phyloP scores from a whole-genome alignment of 495 filamentous ascomycete genomes.

The Lentithecium fluviatile region DNA sequence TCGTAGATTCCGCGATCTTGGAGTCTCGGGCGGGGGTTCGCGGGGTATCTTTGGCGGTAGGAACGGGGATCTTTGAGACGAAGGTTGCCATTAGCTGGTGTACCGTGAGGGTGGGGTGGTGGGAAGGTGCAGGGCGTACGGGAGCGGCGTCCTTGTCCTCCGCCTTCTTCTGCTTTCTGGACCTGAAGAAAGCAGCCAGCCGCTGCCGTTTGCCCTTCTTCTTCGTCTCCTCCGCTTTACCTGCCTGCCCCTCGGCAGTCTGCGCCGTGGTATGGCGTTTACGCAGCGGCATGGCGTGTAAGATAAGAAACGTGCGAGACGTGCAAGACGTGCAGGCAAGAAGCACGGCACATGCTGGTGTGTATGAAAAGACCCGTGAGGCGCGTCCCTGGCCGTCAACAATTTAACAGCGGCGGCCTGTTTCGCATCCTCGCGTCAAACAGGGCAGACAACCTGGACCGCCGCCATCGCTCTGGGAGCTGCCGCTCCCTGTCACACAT shows the following conservation, averaged over 20 bases:
- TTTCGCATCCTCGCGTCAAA: conserved; percentile 16
- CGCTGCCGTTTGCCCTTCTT: conserved; percentile 27
- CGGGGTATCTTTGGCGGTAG: not conserved
- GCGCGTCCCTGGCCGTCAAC: conserved; percentile 13
- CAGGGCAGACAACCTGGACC: conserved; percentile 13
- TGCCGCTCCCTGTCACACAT: conserved; percentile 22
- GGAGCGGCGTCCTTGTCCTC: not conserved
- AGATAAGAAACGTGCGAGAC: not conserved
- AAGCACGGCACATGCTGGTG: conserved; percentile 5
- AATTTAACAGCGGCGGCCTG: conserved; percentile 4
- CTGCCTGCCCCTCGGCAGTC: conserved; percentile 1
- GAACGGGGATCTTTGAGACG: conserved; percentile 20
- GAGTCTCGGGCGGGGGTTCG: conserved; percentile 20
- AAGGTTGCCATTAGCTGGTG: conserved; percentile 10
- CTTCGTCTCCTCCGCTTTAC: not conserved
- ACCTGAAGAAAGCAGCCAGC: conserved; percentile 26
- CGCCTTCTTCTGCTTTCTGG: conserved; percentile 18
- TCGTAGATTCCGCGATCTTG: conserved; percentile 19
- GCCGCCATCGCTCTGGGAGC: conserved; percentile 4
- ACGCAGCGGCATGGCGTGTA: conserved; percentile 21
- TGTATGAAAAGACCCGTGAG: not conserved
- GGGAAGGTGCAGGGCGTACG: conserved; percentile 4
- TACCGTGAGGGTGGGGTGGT: not conserved
- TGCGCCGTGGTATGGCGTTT: conserved; percentile 15
- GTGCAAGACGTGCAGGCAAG: not conserved